Conservation (phyloP, 2,329 filamentous ascomycete species). For the Aspergillus flavus region DNA sequence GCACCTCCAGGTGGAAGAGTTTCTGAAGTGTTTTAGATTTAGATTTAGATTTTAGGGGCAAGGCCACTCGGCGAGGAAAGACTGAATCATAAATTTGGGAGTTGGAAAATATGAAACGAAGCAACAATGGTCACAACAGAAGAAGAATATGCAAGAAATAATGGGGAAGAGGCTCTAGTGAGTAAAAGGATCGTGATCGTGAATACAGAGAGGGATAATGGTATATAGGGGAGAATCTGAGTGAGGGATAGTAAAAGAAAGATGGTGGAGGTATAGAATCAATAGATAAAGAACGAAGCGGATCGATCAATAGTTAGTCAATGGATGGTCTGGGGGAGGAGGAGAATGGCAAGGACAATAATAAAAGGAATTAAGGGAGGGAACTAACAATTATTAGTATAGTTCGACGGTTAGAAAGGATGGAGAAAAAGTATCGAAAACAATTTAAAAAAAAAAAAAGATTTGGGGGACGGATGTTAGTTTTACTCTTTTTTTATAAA, state of each 20-base stretch:
- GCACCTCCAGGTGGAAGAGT: slow-evolving; percentile 12
- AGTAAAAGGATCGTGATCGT: slow-evolving; percentile 2
- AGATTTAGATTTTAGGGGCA: slow-evolving; percentile 8
- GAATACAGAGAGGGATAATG: background rate
- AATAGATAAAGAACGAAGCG: slow-evolving; percentile 10
- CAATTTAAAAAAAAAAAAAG: background rate
- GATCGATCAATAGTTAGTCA: slow-evolving; percentile 10
- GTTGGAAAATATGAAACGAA: slow-evolving; percentile 4
- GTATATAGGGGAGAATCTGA: background rate
- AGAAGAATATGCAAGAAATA: background rate
- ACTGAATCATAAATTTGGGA: slow-evolving; percentile 2
- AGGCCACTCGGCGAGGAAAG: slow-evolving; percentile 10
- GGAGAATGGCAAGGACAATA: slow-evolving; percentile 4
- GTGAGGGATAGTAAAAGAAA: background rate
- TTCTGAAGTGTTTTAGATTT: slow-evolving; percentile 18
- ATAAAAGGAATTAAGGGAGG: slow-evolving; percentile 7
- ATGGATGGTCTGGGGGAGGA: slow-evolving; percentile 4
- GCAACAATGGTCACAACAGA: slow-evolving; percentile 1
- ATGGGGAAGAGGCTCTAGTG: background rate
- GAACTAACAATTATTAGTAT: slow-evolving; percentile 11
- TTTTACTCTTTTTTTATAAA: background rate
- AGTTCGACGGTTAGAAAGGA: slow-evolving; percentile 3
- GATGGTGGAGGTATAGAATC: background rate
- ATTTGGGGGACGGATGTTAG: background rate
- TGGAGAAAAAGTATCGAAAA: slow-evolving; percentile 4